Conservation (phyloP, 331 rosid genomes). For the Ulmus americana region DNA sequence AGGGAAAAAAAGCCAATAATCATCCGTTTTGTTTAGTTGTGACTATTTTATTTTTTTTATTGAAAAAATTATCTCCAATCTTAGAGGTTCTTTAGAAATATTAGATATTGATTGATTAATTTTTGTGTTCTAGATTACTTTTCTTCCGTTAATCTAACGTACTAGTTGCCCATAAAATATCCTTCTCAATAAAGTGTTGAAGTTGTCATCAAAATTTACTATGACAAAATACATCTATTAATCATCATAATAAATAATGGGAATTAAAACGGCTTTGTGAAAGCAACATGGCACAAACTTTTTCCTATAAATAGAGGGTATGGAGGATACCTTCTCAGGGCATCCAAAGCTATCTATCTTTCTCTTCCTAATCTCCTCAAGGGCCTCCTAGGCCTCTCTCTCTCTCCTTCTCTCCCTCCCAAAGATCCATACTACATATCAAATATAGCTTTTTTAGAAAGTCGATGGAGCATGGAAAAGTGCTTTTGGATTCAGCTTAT, state of each 20-base stretch:
- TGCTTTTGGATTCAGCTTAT: too few relatives aligned
- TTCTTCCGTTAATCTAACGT: too few relatives aligned
- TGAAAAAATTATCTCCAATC: too few relatives aligned
- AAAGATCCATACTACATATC: too few relatives aligned
- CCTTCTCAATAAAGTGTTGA: not conserved
- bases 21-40: too few relatives aligned
- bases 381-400: not conserved
- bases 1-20: too few relatives aligned
- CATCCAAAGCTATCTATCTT: conserved; percentile 2
- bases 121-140: too few relatives aligned
- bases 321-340: not conserved
- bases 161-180: not conserved
- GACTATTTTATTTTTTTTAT: too few relatives aligned
- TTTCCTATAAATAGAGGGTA: conserved; percentile 25
- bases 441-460: too few relatives aligned
- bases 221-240: not conserved
- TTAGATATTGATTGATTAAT: too few relatives aligned
- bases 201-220: not conserved
- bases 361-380: not conserved
- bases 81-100: too few relatives aligned
- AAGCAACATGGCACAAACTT: conserved; percentile 1
- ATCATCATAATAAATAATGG: not conserved
- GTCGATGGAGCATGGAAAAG: too few relatives aligned
- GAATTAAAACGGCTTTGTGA: not conserved
- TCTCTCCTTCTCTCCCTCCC: not conserved